A percentile compares a stretch with the other conserved stretches of the same genome.
phyloP scores from a whole-genome alignment of 2,329 filamentous ascomycete species.

The Scedosporium minutisporum region DNA sequence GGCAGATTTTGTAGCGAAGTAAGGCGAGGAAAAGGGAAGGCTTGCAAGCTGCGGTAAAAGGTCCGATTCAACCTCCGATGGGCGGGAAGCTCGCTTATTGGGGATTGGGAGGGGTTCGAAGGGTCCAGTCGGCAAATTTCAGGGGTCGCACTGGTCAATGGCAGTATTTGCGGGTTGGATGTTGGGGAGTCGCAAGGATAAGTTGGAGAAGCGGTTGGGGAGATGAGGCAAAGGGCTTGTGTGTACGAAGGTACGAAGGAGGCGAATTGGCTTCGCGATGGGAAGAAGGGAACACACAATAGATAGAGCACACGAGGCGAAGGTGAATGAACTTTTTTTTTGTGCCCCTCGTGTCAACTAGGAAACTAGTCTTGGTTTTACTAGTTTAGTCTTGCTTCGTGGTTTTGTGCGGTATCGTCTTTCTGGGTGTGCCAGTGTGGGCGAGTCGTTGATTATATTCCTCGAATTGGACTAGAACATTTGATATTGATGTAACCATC shows the following conservation, averaged over 20 bases:
- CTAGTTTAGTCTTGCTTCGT: background rate
- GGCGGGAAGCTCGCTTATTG: background rate
- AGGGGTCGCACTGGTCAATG: background rate
- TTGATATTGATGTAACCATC: background rate
- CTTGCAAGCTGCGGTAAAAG: background rate
- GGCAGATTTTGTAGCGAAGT: background rate
- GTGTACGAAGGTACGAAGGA: too few relatives aligned
- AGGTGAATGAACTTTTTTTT: too few relatives aligned
- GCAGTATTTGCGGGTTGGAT: background rate
- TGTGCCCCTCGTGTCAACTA: too few relatives aligned
- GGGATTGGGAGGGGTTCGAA: background rate
- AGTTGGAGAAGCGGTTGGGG: background rate
- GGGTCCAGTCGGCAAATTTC: background rate
- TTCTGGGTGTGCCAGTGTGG: background rate
- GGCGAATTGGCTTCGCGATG: too few relatives aligned
- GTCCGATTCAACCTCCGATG: conserved; percentile 1
- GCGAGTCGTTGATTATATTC: background rate
- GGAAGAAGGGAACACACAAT: too few relatives aligned
- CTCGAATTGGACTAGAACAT: background rate
- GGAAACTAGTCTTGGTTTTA: too few relatives aligned
- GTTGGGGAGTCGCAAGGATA: background rate
- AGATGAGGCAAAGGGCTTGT: background rate
- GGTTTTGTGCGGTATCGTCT: background rate
- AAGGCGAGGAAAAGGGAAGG: background rate
- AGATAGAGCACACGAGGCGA: too few relatives aligned